Evolutionary conservation across 345 rosid genomes (phyloP), one percentile per base, ranked within the genome.

Genomic region (Xanthoceras sorbifolium): DNA sequence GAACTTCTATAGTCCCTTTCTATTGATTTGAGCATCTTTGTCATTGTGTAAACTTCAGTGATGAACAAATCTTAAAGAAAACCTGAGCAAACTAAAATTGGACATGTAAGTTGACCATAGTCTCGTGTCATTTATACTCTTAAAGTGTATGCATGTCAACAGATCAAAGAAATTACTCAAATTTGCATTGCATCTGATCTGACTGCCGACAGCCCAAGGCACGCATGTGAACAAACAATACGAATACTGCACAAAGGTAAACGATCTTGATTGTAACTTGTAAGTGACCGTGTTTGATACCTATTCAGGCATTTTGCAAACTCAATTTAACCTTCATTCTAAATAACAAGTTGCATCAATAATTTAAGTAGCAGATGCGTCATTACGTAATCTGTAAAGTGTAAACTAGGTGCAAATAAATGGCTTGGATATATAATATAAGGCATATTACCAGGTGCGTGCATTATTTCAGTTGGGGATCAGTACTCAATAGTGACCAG

Each of bases 1-100:
- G 50, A 60, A 28, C 52, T 14, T 50, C 3, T 18, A 50, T 50
- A 63, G 81, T 82, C 82, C 9, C 26, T 76, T 29, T 72, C 80
- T 73, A 55, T 67, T 80, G 61, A 86, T 80, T 80, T 67, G 67
- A 78, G 65, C 29, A 78, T 86, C 82, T 86, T 32, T 84, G 79
- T 79, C 78, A 32, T 74, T 14, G 34, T 63, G 71, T 15, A 25
- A 15, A 67, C 29, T 79, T 70, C 65, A 42, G 23, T 11, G 42
- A 34, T 59, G 12, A 32, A 60, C 46, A 40, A 36, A n/a, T n/a
- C n/a, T n/a, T n/a, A n/a, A 73, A 64, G 28, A 50, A 65, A 76
- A 1, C 75, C 9, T 9, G 42, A 42, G 25, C 29, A 25, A 38
- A n/a, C n/a, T n/a, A 28, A 15, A 76, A 67, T 74, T 52, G 64